phyloP scores from a whole-genome alignment of 345 rosid genomes.

The Microcos paniculata region DNA sequence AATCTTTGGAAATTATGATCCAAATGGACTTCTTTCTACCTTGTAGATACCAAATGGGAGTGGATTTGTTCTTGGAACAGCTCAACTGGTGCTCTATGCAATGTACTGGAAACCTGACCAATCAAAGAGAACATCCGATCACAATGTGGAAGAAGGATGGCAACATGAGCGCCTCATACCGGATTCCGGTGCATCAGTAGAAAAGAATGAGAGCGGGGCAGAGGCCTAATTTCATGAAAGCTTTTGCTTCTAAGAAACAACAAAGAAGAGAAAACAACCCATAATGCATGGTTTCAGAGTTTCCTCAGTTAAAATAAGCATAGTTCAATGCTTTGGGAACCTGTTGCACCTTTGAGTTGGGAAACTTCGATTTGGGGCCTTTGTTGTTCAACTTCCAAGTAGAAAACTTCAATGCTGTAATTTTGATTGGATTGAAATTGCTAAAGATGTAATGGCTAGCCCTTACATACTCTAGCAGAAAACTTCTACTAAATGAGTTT shows the following conservation, averaged over 20 bases:
- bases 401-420: too few species aligned
- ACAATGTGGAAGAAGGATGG: slow-evolving; percentile 21
- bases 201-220: not conserved
- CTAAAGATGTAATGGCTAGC: too few species aligned
- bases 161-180: slow-evolving; percentile 26
- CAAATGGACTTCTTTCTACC: not conserved
- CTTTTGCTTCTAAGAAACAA: not conserved
- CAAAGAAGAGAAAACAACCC: not conserved
- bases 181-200: not conserved
- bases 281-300: not conserved
- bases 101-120: slow-evolving; percentile 40
- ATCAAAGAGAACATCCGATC: not conserved
- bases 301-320: not conserved
- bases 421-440: too few species aligned
- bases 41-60: slow-evolving; percentile 58
- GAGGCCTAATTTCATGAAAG: not conserved
- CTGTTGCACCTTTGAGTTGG: too few species aligned
- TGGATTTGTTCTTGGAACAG: slow-evolving; percentile 46
- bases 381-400: too few species aligned
- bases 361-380: too few species aligned
- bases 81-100: slow-evolving; percentile 53
- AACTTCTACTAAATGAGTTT: too few species aligned
- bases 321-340: not conserved
- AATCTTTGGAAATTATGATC: too few species aligned
- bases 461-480: too few species aligned